Evolutionary conservation across 768 basidiomycete genomes (phyloP).

Genomic region (Xerocomellus dryophilus): DNA sequence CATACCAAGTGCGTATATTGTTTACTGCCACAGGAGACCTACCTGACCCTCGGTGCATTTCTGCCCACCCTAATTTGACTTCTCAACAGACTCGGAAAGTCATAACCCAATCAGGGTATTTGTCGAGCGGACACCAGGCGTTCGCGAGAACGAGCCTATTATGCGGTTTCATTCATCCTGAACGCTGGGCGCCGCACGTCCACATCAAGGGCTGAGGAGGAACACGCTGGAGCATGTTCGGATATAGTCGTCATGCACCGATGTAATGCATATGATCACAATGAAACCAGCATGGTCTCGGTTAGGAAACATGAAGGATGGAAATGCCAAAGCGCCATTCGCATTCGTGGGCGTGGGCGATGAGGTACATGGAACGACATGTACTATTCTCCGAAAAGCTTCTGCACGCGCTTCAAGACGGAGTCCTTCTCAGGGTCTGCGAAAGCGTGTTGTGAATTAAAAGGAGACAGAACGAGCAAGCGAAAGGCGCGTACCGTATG

Average conservation of each 20-base stretch:
- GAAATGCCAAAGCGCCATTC: slow-evolving; percentile 5
- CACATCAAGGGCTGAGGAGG: slow-evolving; percentile 11
- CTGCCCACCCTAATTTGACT: slow-evolving; percentile 9
- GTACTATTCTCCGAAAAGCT: slow-evolving; percentile 84
- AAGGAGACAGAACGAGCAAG: slow-evolving; percentile 1
- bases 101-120: slow-evolving; percentile 64
- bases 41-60: neutral
- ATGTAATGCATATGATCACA: slow-evolving; percentile 26
- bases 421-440: slow-evolving; percentile 95
- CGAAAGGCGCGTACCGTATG: slow-evolving; percentile 67
- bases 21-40: slow-evolving; percentile 17
- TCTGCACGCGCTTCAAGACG: slow-evolving; percentile 93
- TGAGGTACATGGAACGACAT: slow-evolving; percentile 12
- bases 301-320: slow-evolving; percentile 8
- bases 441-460: slow-evolving; percentile 20
- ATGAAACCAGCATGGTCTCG: slow-evolving; percentile 26
- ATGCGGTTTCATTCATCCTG: slow-evolving; percentile 58
- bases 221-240: slow-evolving; percentile 8
- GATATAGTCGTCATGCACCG: slow-evolving; percentile 16
- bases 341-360: slow-evolving; percentile 7
- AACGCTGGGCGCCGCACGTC: slow-evolving; percentile 8
- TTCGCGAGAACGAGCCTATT: slow-evolving; percentile 68
- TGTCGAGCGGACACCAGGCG: slow-evolving; percentile 62
- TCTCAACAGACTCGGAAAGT: slow-evolving; percentile 53
- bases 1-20: slow-evolving; percentile 61